Evolutionary conservation across 139 green algal genomes (phyloP).

Genomic region (Chlamydomonas sp.): DNA sequence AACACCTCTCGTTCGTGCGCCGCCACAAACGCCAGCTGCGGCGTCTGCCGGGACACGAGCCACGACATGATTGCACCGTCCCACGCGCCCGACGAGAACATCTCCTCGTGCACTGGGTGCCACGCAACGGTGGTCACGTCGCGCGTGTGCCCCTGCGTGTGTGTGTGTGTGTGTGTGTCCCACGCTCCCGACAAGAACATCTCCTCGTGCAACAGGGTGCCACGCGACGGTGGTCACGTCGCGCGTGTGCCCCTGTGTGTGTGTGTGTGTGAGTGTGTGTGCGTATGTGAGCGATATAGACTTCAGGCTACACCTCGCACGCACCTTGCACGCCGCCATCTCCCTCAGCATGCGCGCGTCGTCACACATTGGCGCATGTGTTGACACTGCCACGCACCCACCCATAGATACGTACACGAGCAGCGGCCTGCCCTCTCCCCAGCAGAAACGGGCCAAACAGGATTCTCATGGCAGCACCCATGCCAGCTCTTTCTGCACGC

Average conservation of each 20-base stretch:
- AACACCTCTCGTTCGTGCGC: constrained; percentile 17
- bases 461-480: too few relatives aligned
- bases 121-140: constrained; percentile 74
- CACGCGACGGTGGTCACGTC: constrained; percentile 74
- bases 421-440: too few relatives aligned
- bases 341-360: constrained; percentile 63
- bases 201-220: constrained; percentile 84
- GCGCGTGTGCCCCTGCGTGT: constrained; percentile 64
- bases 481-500: too few relatives aligned
- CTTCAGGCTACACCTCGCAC: too few relatives aligned
- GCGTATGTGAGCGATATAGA: too few relatives aligned
- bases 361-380: too few relatives aligned
- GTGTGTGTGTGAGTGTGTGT: too few relatives aligned
- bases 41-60: constrained; percentile 47
- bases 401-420: too few relatives aligned
- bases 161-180: too few relatives aligned
- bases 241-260: constrained; percentile 64
- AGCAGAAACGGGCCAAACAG: too few relatives aligned
- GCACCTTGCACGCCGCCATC: constrained; percentile 57
- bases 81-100: constrained; percentile 56
- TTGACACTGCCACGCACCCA: too few relatives aligned
- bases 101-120: constrained; percentile 82
- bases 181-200: constrained; percentile 57
- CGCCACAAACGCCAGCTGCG: constrained; percentile 30
- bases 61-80: constrained; percentile 77